Conservation (phyloP, 805 yeast genomes). For the Metschnikowia vanudenii region DNA sequence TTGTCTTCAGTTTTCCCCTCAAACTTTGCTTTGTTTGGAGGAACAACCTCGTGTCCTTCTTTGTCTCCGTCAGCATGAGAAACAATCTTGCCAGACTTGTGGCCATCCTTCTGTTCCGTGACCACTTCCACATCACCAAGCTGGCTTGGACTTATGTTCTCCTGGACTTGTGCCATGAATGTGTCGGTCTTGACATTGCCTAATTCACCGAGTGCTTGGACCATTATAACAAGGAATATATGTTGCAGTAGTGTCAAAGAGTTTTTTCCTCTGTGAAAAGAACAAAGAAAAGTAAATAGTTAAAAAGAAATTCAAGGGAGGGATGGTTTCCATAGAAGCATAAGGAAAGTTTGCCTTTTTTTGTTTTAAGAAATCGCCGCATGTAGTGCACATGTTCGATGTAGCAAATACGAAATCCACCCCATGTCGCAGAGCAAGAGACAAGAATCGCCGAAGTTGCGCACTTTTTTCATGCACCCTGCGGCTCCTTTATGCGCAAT, state of each 20-base stretch:
- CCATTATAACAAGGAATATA: constrained; percentile 1
- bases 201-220: constrained; percentile 17
- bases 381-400: neutral
- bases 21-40: constrained; percentile 7
- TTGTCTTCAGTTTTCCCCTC: constrained; percentile 14
- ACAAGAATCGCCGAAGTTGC: constrained; percentile 2
- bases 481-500: constrained; percentile 7
- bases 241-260: no score
- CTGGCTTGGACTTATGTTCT: constrained; percentile 9
- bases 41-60: constrained; percentile 6
- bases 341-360: neutral
- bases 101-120: constrained; percentile 6
- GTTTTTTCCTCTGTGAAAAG: no score
- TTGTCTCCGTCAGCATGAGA: constrained; percentile 8
- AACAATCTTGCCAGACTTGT: neutral
- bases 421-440: constrained; percentile 1
- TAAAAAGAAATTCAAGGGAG: no score
- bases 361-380: constrained; percentile 1
- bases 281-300: no score
- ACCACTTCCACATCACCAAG: constrained; percentile 10
- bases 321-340: no score
- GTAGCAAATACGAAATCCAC: neutral
- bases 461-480: constrained; percentile 5
- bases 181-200: constrained; percentile 14
- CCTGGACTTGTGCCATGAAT: constrained; percentile 10